Evolutionary conservation across 139 green algal genomes (phyloP), one percentile per base, ranked within the genome.

Genomic region (Zygnema cylindricum): DNA sequence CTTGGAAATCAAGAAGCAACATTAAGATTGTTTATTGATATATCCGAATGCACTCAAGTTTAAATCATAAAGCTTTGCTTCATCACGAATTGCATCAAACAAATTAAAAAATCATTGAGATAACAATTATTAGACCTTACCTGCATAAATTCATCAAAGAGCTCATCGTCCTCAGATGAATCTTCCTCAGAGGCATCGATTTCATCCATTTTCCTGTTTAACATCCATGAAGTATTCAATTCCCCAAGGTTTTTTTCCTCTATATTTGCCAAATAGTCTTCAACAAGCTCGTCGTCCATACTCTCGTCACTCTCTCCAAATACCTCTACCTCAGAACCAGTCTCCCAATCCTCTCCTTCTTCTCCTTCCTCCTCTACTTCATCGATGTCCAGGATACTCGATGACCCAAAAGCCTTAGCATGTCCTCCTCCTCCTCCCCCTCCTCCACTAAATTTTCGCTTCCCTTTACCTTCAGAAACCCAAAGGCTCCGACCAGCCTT

Each of bases 351-450:
- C 7, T 79, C 71, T 16, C 21, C 71, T 79, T 79, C 71, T 54
- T 79, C 71, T 79, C 38, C 71, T 16, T 79, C 71, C 3, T 23
- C 21, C 36, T 79, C 71, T 11, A 7, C 71, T 16, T 7, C 71
- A 25, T 79, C 16, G 36, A n/a, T n/a, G n/a, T n/a, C n/a, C n/a
- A n/a, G n/a, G n/a, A n/a, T n/a, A n/a, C n/a, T 43, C 7, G 36
- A 79, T 16, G 11, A 41, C 36, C 71, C 7, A 7, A 41, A 54
- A 11, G 71, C 71, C 71, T 79, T 16, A 23, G 36, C 7, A 43
- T 25, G 36, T 79, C 71, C 71, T 79, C 36, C 71, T 79, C 71
- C n/a, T n/a, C n/a, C n/a, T n/a, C n/a, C n/a, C n/a, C n/a, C n/a
- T n/a, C n/a, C 16, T 16, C 71, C 71, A 41, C 71, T 43, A 54